Evolutionary conservation across 2,329 filamentous ascomycete genomes (phyloP), one percentile per base, ranked within the genome.

Genomic region (Tolypocladium ophioglossoides): DNA sequence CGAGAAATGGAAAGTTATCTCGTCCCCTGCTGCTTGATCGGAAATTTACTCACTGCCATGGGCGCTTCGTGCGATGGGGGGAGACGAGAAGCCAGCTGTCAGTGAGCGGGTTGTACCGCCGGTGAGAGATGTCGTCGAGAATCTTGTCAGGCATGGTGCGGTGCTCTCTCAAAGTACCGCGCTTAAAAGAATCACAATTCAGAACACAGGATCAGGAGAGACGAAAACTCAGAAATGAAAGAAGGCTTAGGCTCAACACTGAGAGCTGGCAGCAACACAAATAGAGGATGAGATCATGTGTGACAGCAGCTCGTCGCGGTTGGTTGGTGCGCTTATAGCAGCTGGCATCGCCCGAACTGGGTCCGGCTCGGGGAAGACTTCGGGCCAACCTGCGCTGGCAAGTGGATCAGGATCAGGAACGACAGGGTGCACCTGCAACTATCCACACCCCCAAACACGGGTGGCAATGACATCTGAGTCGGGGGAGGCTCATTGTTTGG

Each of bases 71-170:
- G 54, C 94, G 80, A 72, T 99, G 94, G 57, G 94, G 94, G 18
- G 94, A 97, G 16, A 99, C 94, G 39, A 99, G 81, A 57, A 99
- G 80, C 87, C 91, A 95, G 58, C 87, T 90, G 57, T 89, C 91
- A 60, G 89, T 86, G 58, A 99, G 78, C 52, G 90, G 89, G 69
- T 99, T 99, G 71, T 87, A 97, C 68, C 94, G 86, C 64, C 94
- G 81, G 69, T 99, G 94, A 44, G 94, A 96, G 65, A 99, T 97
- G 70, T 99, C 92, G 76, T 97, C 85, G 51, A 99, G 84, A 51
- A 92, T 84, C 59, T 83, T 78, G 66, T 87, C 85, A 10, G 83
- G 80, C 87, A 91, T 91, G 49, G 58, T 72, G 24, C 24, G 7
- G 41, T 16, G 22, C 3, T 18, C 10, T 16, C 40, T 22, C 16